Conservation (phyloP, 1,139 yeast genomes). For the Suzukiozyma palmioleophila region DNA sequence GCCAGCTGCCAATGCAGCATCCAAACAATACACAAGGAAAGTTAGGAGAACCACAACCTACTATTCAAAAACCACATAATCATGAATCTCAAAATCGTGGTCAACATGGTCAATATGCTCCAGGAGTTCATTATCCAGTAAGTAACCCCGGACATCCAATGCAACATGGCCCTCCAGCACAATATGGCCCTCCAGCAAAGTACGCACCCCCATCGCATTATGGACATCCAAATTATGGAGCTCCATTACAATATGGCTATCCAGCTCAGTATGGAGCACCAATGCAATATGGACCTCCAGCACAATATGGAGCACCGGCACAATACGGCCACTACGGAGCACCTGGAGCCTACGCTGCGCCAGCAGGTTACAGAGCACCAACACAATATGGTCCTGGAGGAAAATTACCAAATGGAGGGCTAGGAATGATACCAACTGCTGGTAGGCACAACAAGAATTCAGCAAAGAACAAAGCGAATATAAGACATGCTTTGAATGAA, state of each 20-base stretch:
- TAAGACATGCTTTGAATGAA: slow-evolving; percentile 40
- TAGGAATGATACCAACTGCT: slow-evolving; percentile 36
- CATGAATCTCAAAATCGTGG: no score
- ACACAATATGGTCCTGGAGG: slow-evolving; percentile 4
- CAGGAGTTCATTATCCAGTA: no score
- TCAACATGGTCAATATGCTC: no score
- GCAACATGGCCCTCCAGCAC: neutral
- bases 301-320: slow-evolving; percentile 8
- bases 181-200: slow-evolving; percentile 5
- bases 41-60: no score
- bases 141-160: neutral
- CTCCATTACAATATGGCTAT: slow-evolving; percentile 4
- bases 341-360: neutral
- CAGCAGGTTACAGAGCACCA: slow-evolving; percentile 7
- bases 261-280: slow-evolving; percentile 4
- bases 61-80: no score
- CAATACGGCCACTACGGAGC: slow-evolving; percentile 11
- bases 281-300: slow-evolving; percentile 4
- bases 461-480: slow-evolving; percentile 32
- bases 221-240: neutral
- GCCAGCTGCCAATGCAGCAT: no score
- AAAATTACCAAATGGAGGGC: neutral
- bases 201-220: slow-evolving; percentile 3
- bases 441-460: slow-evolving; percentile 32
- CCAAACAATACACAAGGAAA: no score